Evolutionary conservation across 768 basidiomycete genomes (phyloP).

Genomic region (Lactifluus volemus): DNA sequence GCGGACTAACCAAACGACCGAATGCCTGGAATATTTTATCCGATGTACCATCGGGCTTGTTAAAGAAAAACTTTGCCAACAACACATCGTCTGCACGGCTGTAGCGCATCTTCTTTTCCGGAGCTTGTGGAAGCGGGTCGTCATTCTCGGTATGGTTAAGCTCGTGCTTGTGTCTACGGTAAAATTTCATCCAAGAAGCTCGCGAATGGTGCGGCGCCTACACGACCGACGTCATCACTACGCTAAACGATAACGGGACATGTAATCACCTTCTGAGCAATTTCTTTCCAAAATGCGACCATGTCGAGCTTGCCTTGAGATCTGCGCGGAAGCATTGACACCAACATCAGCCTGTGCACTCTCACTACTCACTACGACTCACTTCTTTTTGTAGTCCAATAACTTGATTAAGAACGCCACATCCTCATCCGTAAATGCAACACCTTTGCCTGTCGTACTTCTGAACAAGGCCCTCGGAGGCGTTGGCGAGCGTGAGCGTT

Average conservation of each 20-base stretch:
- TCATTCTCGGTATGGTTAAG: slow-evolving; percentile 56
- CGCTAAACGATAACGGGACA: slow-evolving; percentile 8
- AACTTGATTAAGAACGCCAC: slow-evolving; percentile 68
- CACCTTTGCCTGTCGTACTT: slow-evolving; percentile 85
- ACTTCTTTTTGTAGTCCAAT: slow-evolving; percentile 66
- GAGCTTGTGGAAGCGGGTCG: slow-evolving; percentile 63
- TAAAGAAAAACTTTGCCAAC: slow-evolving; percentile 65
- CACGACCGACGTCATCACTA: neutral
- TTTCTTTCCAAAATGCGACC: slow-evolving; percentile 75
- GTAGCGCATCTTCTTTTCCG: slow-evolving; percentile 86
- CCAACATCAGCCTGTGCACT: neutral
- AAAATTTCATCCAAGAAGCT: slow-evolving; percentile 93
- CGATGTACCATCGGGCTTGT: slow-evolving; percentile 69
- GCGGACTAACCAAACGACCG: slow-evolving; percentile 48
- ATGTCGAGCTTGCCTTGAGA: slow-evolving; percentile 58
- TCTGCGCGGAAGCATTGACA: slow-evolving; percentile 27
- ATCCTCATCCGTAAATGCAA: slow-evolving; percentile 82
- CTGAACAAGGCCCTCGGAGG: slow-evolving; percentile 72
- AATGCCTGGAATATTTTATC: slow-evolving; percentile 82
- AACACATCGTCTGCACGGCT: slow-evolving; percentile 71
- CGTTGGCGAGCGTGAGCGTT: slow-evolving; percentile 66
- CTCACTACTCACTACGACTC: slow-evolving; percentile 35
- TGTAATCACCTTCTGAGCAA: slow-evolving; percentile 48
- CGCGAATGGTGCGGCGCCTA: slow-evolving; percentile 86
- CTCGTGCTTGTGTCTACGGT: slow-evolving; percentile 83